Base-by-base conservation (phyloP, 2,329 filamentous ascomycete genomes). In the Pleurostoma richardsiae region DNA sequence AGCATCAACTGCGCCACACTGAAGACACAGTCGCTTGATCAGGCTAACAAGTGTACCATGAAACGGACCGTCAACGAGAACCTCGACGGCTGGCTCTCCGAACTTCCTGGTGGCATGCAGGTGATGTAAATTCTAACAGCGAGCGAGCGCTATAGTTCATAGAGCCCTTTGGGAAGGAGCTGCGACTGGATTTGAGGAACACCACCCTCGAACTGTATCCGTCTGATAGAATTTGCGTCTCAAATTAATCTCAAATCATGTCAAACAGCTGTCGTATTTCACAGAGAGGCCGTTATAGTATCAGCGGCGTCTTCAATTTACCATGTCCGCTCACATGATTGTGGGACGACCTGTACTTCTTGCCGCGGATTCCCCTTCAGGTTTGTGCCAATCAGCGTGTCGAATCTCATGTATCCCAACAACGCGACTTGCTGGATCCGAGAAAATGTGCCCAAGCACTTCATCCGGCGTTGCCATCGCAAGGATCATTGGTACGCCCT, bases 341-440 rank as follows among this genome's bases (percentile, higher is more conserved):
- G 19, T 19, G 19, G 19, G 19, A 19, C 19, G 19, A 19, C 19
- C 19, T 19, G 19, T 19, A 19, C 19, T 19, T 19, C 19, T 19
- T 19, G 19, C 19, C 19, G 19, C 19, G 19, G 19, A 19, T 19
- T 19, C 19, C 19, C 19, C 19, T 19, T 19, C 19, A 19, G 19
- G 19, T 19, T 19, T 19, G 19, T 19, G 19, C 19, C 19, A 19
- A 19, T 19, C 19, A 19, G 46, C 10, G 46, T 48, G 6, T 38
- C 42, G 11, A 39, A 39, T 26, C 42, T 48, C 36, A 41, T 48
- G 6, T 48, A 44, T 28, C 46, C 46, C 10, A 33, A 30, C 10
- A 44, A 41, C 10, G 46, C 46, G 28, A 48, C 46, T 5, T 33
- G 19, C 29, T 40, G 39, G 38, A 43, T 48, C 10, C 46, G 46